A percentile compares a stretch with the other conserved stretches of the same genome.
phyloP scores from a whole-genome alignment of 768 basidiomycete species.

The Paxillus involutus region DNA sequence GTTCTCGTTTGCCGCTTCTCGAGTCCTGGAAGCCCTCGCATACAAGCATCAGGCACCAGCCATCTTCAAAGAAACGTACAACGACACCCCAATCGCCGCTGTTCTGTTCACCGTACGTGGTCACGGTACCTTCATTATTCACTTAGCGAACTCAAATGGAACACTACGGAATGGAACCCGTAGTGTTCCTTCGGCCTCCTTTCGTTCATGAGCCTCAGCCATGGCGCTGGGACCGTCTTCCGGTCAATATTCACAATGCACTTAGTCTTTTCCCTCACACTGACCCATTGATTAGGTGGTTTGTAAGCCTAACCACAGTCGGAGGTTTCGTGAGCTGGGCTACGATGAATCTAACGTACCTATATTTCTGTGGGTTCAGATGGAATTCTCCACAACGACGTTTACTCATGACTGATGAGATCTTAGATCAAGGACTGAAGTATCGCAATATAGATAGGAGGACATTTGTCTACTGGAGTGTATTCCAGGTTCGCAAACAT shows the following conservation, averaged over 20 bases:
- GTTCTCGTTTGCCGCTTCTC: slow-evolving; percentile 51
- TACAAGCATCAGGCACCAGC: slow-evolving; percentile 48
- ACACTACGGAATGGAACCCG: too few species aligned
- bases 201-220: slow-evolving; percentile 64
- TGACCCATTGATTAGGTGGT: slow-evolving; percentile 44
- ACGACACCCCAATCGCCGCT: slow-evolving; percentile 16
- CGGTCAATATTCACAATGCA: background rate
- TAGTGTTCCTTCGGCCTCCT: slow-evolving; percentile 42
- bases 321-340: slow-evolving; percentile 69
- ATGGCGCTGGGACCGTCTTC: slow-evolving; percentile 40
- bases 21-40: slow-evolving; percentile 43
- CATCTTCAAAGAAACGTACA: slow-evolving; percentile 45
- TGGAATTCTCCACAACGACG: background rate
- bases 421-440: slow-evolving; percentile 60
- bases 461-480: slow-evolving; percentile 59
- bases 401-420: background rate
- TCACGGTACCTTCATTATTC: too few species aligned
- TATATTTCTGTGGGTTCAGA: slow-evolving; percentile 56
- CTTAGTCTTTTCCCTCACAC: background rate
- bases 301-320: slow-evolving; percentile 64
- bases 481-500: slow-evolving; percentile 38
- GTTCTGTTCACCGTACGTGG: too few species aligned
- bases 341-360: slow-evolving; percentile 66
- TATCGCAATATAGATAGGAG: slow-evolving; percentile 66
- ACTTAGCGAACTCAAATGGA: background rate